These are phyloP conservation scores for Paraphaeosphaeria sporulosa DNA, from an alignment of 2,329 filamentous ascomycete genomes.

Conservation along the genomic window DNA sequence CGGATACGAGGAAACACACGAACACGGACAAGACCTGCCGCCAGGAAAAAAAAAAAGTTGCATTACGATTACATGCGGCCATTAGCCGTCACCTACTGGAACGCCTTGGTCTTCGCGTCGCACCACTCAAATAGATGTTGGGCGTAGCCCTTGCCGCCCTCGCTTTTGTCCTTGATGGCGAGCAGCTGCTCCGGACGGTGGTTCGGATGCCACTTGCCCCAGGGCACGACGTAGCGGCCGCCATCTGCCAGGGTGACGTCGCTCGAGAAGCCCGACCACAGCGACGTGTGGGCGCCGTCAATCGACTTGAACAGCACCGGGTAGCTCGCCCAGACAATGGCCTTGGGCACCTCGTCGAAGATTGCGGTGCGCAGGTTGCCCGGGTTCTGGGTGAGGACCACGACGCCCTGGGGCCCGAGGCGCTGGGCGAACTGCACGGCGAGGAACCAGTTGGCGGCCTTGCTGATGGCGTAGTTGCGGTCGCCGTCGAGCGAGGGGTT, in stretches of 20 bases:
- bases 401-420: conserved; percentile 12
- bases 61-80: too few species aligned
- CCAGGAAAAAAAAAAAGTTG: too few species aligned
- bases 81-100: too few species aligned
- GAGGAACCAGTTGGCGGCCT: conserved; percentile 27
- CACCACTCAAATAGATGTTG: conserved; percentile 12
- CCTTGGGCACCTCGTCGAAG: conserved; percentile 1
- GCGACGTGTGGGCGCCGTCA: conserved; percentile 17
- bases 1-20: too few species aligned
- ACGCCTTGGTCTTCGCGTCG: not conserved
- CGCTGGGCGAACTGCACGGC: conserved; percentile 19
- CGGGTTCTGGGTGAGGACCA: conserved; percentile 40
- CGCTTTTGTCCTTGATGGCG: conserved; percentile 3
- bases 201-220: conserved; percentile 1
- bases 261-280: conserved; percentile 16
- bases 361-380: conserved; percentile 48
- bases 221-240: conserved; percentile 3
- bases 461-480: conserved; percentile 21
- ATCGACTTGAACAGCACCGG: conserved; percentile 11
- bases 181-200: conserved; percentile 5
- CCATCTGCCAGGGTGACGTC: conserved; percentile 1
- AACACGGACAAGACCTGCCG: too few species aligned
- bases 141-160: conserved; percentile 14
- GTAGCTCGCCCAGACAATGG: not conserved
- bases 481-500: too few species aligned